Conservation (phyloP, 2,329 filamentous ascomycete species). For the Aspergillus glaucus region DNA sequence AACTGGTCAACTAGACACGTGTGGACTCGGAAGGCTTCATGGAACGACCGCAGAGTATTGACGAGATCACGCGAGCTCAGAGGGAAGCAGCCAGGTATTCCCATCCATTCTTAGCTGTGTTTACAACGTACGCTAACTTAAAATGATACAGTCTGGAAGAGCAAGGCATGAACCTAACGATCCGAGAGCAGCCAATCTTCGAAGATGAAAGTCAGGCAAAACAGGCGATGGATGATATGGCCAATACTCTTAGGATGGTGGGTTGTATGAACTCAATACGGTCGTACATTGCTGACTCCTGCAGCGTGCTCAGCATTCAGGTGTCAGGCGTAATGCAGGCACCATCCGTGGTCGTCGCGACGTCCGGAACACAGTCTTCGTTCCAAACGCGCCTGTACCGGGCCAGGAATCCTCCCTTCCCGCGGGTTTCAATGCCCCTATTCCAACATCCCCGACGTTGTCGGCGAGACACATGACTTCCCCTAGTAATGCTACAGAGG, state of each 20-base stretch:
- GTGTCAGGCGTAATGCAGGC: slow-evolving; percentile 61
- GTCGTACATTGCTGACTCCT: slow-evolving; percentile 13
- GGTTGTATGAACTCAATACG: slow-evolving; percentile 9
- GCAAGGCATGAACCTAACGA: slow-evolving; percentile 41
- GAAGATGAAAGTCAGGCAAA: slow-evolving; percentile 47
- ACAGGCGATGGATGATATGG: slow-evolving; percentile 43
- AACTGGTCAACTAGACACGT: slow-evolving; percentile 16
- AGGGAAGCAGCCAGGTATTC: slow-evolving; percentile 32
- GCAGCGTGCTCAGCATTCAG: slow-evolving; percentile 41
- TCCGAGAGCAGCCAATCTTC: slow-evolving; percentile 44
- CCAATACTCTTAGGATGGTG: slow-evolving; percentile 43
- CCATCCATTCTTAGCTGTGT: background rate
- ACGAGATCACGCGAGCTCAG: slow-evolving; percentile 41
- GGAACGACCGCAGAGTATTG: slow-evolving; percentile 34
- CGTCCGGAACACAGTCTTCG: slow-evolving; percentile 83
- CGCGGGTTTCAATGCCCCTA: slow-evolving; percentile 19
- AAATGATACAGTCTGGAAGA: slow-evolving; percentile 33
- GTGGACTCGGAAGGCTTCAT: slow-evolving; percentile 38
- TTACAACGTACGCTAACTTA: background rate
- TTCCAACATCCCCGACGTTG: slow-evolving; percentile 31
- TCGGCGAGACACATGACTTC: slow-evolving; percentile 37
- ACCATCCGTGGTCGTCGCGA: slow-evolving; percentile 85
- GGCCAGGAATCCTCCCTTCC: slow-evolving; percentile 28
- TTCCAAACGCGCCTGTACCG: slow-evolving; percentile 47
- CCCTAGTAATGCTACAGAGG: slow-evolving; percentile 51